Base-by-base conservation (phyloP, 2,329 filamentous ascomycete genomes). In the Grosmannia serpens region DNA sequence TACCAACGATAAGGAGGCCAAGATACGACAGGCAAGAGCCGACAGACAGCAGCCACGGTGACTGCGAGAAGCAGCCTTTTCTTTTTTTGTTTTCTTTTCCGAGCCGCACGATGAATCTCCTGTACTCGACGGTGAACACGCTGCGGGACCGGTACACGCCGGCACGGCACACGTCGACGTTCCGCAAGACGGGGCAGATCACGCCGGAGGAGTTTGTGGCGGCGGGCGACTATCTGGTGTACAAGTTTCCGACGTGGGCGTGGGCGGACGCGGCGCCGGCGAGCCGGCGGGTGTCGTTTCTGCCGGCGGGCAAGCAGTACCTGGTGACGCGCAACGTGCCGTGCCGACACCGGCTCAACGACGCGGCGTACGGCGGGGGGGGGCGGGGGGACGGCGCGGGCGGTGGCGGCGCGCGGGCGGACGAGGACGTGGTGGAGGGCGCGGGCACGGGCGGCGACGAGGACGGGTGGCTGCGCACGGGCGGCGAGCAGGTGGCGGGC, bases 201-300 rank as follows among this genome's bases (percentile, higher is more conserved):
- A 97, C 92, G 0, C 92, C 92, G 22, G 92, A 96, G 69, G 94
- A 99, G 79, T 99, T 99, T 73, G 80, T 96, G 55, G 87, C 88
- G 4, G 94, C 94, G 4, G 94, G 94, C 66, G 94, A 99, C 76
- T 99, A 97, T 71, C 85, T 99, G 44, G 91, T 96, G 68, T 96
- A 95, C 84, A 97, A 96, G 77, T 99, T 99, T 75, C 94, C 92
- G 10, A 95, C 92, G 60, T 99, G 94, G 94, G 88, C 89, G 55
- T 99, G 94, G 94, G 85, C 88, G 64, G 89, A 94, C 67, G 91
- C 92, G 64, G 88, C 92, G 58, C 84, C 85, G n/a, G 82, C 86
- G 1, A 80, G 83, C 62, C 89, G 90, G 71, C 87, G 91, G 63
- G 88, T 89, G 58, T 77, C 78, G 64, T 89, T 95, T 69, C 83